Evolutionary conservation across 2,329 filamentous ascomycete species (phyloP), one percentile per base, ranked within the genome.

Genomic region (Lasiodiplodia hormozganensis): DNA sequence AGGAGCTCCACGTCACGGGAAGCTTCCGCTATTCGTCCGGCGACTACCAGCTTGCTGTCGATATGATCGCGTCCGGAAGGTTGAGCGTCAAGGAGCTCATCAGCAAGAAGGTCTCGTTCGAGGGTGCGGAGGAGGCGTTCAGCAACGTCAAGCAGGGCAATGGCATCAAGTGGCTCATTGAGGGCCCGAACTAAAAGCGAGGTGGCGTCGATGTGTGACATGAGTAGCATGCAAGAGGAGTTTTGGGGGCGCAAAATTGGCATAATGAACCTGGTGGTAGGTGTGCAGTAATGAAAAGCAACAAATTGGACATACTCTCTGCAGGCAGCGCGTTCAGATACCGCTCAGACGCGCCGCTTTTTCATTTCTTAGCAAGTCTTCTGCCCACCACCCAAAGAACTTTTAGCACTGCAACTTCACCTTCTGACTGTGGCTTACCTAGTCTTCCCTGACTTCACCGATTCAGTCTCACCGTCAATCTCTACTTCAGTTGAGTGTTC

Each of bases 1-100:
- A 97, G 83, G 95, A 98, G 84, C 85, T 97, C 64, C 96, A 90
- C 12, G 86, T 92, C 57, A 92, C 91, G 77, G 95, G 95, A 25
- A 94, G 90, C 71, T 98, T 98, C 86, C 88, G 95, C 49, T 98
- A 98, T 80, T 90, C 90, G 3, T 87, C 89, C 67, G 94, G 94
- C 23, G 95, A 97, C 80, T 98, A 97, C 81, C 87, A 90, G 77
- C 87, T 94, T 7, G 93, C 93, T 4, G 85, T 97, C 56, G 88
- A 93, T 71, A 85, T 98, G 70, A 88, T 97, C 1, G 86, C 87
- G 8, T 85, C 82, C 31, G 92, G 92, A 62, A 89, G 88, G 78
- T 87, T 98, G 51, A 84, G 85, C 67, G 87, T 90, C 38, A 96
- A 96, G 88, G 88, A 88, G 79, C 84, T 98, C 70, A 89, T 98